Evolutionary conservation across 2,329 filamentous ascomycete genomes (phyloP).

Genomic region (Aureobasidium melanogenum): DNA sequence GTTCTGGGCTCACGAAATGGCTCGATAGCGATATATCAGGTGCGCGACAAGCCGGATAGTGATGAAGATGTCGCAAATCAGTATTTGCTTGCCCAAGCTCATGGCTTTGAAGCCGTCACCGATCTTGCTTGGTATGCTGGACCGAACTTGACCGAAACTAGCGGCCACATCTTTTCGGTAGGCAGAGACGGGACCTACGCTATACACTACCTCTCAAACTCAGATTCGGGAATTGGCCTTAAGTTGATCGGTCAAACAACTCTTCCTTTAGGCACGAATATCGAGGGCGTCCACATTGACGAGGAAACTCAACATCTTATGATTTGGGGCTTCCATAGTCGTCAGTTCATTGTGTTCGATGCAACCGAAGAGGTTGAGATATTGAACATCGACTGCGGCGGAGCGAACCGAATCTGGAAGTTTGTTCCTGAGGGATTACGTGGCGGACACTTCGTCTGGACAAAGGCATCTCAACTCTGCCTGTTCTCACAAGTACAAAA

Average conservation of each 20-base stretch:
- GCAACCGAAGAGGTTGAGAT: slow-evolving; percentile 61
- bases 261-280: slow-evolving; percentile 63
- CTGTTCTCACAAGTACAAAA: background rate
- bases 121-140: slow-evolving; percentile 39
- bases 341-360: slow-evolving; percentile 74
- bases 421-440: slow-evolving; percentile 32
- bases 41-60: background rate
- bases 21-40: slow-evolving; percentile 35
- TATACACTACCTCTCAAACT: slow-evolving; percentile 42
- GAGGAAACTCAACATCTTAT: slow-evolving; percentile 47
- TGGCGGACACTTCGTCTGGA: slow-evolving; percentile 60
- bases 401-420: slow-evolving; percentile 70
- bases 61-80: background rate
- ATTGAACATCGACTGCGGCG: slow-evolving; percentile 69
- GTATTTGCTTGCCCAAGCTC: slow-evolving; percentile 23
- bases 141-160: background rate
- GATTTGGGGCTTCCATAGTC: slow-evolving; percentile 73
- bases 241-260: slow-evolving; percentile 57
- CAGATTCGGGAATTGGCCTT: slow-evolving; percentile 28
- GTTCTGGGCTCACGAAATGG: slow-evolving; percentile 50
- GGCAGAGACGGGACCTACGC: slow-evolving; percentile 70
- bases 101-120: slow-evolving; percentile 59
- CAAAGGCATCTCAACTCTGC: slow-evolving; percentile 45
- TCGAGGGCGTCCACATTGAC: slow-evolving; percentile 63
- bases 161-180: slow-evolving; percentile 56